phyloP scores from a whole-genome alignment of 371 early-diverging fungal genomes.

The Apophysomyces ossiformis region DNA sequence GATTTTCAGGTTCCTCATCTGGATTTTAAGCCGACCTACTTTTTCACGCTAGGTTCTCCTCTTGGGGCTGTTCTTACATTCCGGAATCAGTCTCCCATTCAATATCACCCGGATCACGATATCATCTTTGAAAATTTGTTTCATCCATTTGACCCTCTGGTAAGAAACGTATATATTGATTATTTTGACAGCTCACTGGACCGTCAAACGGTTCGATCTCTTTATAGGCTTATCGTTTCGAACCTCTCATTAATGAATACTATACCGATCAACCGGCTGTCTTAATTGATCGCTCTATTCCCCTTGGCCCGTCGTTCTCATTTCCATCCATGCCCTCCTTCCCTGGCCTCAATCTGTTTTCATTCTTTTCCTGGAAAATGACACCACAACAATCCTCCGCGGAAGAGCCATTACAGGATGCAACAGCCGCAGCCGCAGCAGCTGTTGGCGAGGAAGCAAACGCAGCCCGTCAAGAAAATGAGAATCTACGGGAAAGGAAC shows the following conservation, averaged over 20 bases:
- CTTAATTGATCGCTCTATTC: conserved; percentile 44
- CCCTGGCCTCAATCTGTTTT: conserved; percentile 39
- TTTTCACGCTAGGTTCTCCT: conserved; percentile 68
- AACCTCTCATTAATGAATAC: conserved; percentile 49
- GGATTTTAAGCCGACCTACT: conserved; percentile 57
- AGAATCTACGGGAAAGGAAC: not conserved
- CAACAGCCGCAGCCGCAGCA: conserved; percentile 16
- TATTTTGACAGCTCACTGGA: not conserved
- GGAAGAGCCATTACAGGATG: conserved; percentile 11
- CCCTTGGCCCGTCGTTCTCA: conserved; percentile 47
- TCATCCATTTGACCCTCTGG: conserved; percentile 69
- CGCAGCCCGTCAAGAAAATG: not conserved
- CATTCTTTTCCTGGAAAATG: conserved; percentile 45
- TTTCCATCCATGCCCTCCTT: conserved; percentile 50
- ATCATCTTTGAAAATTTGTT: conserved; percentile 67
- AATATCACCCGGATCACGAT: conserved; percentile 55
- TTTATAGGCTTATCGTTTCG: conserved; percentile 50
- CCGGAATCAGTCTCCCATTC: conserved; percentile 55
- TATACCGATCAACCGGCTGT: conserved; percentile 57
- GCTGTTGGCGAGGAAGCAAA: not conserved
- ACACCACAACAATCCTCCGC: not conserved
- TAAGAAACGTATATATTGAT: conserved; percentile 1
- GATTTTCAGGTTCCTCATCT: conserved; percentile 54
- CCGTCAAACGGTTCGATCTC: not conserved
- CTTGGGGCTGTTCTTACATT: conserved; percentile 65